These are phyloP conservation scores for Fagopyrum homotropicum DNA, from an alignment of 148 eudicot species.

Conservation along the genomic window DNA sequence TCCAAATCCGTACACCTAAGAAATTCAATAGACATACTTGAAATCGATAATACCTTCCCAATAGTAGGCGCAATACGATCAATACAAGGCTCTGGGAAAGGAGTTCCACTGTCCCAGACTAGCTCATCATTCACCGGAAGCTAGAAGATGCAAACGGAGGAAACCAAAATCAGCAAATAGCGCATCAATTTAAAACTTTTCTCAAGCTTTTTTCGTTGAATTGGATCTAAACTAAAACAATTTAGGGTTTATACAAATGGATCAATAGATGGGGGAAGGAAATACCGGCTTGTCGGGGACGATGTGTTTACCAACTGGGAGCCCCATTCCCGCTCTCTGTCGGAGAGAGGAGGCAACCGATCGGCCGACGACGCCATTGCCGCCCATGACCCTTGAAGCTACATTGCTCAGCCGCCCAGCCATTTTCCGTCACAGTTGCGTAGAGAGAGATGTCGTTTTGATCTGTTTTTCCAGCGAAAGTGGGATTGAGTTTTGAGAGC, in stretches of 20 bases:
- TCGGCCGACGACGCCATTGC: slow-evolving; percentile 65
- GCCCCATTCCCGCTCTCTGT: slow-evolving; percentile 84
- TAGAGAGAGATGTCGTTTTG: slow-evolving; percentile 7
- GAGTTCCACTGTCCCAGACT: slow-evolving; percentile 80
- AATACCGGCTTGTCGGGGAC: slow-evolving; percentile 76
- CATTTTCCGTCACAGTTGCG: slow-evolving; percentile 30
- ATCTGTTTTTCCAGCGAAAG: not conserved
- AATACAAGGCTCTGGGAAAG: slow-evolving; percentile 85
- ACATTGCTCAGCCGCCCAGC: slow-evolving; percentile 61
- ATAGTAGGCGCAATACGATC: slow-evolving; percentile 94
- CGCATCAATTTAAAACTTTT: not conserved
- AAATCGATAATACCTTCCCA: slow-evolving; percentile 45
- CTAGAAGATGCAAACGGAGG: slow-evolving; percentile 20
- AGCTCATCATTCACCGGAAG: slow-evolving; percentile 76
- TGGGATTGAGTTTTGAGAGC: not conserved
- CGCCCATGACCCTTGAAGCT: slow-evolving; percentile 63
- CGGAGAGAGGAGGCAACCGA: slow-evolving; percentile 62
- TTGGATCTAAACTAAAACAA: not conserved
- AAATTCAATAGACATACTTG: not conserved
- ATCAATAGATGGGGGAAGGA: not conserved
- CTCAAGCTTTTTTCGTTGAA: not conserved
- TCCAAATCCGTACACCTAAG: slow-evolving; percentile 15
- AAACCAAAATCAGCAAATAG: not conserved
- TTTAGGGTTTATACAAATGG: slow-evolving; percentile 2
- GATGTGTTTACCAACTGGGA: slow-evolving; percentile 87